Base-by-base conservation (phyloP, 2,329 filamentous ascomycete genomes). In the Thielaviopsis musarum region DNA sequence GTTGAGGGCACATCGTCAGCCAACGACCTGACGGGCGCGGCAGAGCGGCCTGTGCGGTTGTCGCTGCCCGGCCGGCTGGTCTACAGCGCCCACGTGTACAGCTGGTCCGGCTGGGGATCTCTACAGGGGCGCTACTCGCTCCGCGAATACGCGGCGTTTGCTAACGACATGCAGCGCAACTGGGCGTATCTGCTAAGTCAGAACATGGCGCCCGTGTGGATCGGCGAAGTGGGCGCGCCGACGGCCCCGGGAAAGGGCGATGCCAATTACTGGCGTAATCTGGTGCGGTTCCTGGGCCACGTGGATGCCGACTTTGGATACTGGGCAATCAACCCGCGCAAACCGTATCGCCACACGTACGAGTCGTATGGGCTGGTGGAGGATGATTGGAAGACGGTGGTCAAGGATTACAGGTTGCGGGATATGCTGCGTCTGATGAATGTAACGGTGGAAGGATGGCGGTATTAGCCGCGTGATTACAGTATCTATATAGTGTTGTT, bases 81-180 rank as follows among this genome's bases (percentile, higher is more conserved):
- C 34, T 87, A 86, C 71, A 83, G 81, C 61, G 77, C 81, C 1
- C 83, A 87, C 67, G 82, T 85, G 22, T 86, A 87, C 67, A 73
- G 75, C 34, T 87, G 83, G 83, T 85, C 81, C 17, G 83, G 84
- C 59, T 87, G 83, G 84, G 82, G 82, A 45, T 80, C 76, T 64
- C 67, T 74, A 62, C 77, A 74, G 30, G 80, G 81, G 2, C 77
- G 81, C 4, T 87, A 82, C 67, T 73, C 78, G 9, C 77, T 78
- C 68, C 77, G 83, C 5, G 71, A 71, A 30, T 87, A 85, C 67
- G 70, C 73, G 12, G 81, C 79, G n/a, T 86, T 87, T 66, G 77
- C 75, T 26, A 68, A 73, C 58, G 74, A 81, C 57, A 85, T 86
- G 83, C 73, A 76, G 26, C 68, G 74, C 62, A 84, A 84, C 68